Percentiles rank a stretch among this genome's conserved stretches.
phyloP scores from a whole-genome alignment of 257 asterid species.

The Ilex aquifolium region DNA sequence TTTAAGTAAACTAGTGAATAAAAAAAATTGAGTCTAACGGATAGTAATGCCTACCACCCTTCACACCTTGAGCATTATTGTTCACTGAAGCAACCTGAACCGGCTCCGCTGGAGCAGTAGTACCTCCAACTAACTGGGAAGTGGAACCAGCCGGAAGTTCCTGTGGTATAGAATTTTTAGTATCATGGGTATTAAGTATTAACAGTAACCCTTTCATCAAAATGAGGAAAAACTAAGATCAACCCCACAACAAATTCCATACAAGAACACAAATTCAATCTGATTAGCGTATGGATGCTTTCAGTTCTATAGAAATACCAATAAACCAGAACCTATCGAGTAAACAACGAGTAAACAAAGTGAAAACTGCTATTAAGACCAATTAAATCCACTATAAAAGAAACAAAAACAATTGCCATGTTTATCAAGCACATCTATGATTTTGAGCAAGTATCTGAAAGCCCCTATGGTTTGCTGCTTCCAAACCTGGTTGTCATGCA shows the following conservation, averaged over 20 bases:
- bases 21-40: not conserved
- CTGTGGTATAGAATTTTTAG: constrained; percentile 4
- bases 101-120: constrained; percentile 1
- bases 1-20: not conserved
- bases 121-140: constrained; percentile 2
- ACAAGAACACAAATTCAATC: not conserved
- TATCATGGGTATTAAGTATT: not conserved
- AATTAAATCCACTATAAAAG: no score
- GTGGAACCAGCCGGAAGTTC: constrained; percentile 9
- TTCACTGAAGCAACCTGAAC: constrained; percentile 15
- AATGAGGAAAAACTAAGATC: not conserved
- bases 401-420: no score
- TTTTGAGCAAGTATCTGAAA: no score
- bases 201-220: not conserved
- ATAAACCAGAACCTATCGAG: no score
- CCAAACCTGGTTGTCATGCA: no score
- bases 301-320: no score
- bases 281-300: not conserved
- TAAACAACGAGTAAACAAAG: no score
- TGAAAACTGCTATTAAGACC: no score
- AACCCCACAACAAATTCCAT: not conserved
- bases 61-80: constrained; percentile 4
- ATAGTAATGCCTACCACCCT: constrained; percentile 17
- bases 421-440: no score
- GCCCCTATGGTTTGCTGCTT: no score